Conservation (phyloP, 2,329 filamentous ascomycete genomes). For the Fusarium paranaense region DNA sequence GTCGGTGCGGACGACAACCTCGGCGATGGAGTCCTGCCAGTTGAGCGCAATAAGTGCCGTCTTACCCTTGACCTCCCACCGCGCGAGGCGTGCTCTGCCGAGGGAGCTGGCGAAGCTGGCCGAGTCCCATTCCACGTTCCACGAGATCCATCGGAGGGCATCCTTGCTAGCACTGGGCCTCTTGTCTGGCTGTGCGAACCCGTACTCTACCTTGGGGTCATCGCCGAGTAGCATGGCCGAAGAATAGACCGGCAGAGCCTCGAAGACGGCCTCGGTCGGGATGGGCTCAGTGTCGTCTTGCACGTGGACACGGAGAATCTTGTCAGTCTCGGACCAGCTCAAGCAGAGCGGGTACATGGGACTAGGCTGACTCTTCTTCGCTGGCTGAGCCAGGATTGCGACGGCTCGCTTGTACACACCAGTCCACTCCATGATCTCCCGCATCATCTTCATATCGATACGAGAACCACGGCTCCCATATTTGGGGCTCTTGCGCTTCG, state of each 20-base stretch:
- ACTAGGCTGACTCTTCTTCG: background rate
- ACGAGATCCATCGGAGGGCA: background rate
- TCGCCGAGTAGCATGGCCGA: too few relatives aligned
- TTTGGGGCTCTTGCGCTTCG: background rate
- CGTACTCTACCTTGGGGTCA: too few relatives aligned
- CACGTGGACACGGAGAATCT: background rate
- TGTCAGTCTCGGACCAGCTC: background rate
- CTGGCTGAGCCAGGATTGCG: background rate
- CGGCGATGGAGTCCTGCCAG: background rate
- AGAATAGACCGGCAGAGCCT: background rate
- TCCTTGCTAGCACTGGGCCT: too few relatives aligned
- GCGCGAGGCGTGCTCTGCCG: background rate
- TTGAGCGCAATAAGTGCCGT: background rate
- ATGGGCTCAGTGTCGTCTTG: background rate
- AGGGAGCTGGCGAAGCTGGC: background rate
- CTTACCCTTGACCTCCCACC: background rate
- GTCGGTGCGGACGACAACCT: background rate
- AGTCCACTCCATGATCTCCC: background rate
- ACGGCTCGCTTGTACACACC: background rate
- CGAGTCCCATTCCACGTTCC: background rate
- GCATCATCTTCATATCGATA: background rate
- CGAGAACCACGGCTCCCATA: background rate
- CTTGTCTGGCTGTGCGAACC: too few relatives aligned
- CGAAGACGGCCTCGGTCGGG: background rate
- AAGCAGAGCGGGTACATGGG: background rate